These are phyloP conservation scores for Haplosporangium sp. DNA, from an alignment of 371 early-diverging fungal species.

Conservation along the genomic window DNA sequence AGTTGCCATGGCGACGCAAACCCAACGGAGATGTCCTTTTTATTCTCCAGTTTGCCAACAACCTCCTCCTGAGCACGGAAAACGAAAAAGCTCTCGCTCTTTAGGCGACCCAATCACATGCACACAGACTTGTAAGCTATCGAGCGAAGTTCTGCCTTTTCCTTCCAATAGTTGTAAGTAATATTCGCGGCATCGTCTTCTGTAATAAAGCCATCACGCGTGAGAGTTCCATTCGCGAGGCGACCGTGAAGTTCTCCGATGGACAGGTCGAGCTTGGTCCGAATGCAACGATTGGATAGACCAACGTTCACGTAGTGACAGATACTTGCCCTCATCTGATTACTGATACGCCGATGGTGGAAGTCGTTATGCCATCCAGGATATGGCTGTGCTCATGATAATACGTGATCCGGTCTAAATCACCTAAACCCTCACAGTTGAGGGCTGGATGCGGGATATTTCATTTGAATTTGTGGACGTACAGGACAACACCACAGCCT, in stretches of 20 bases:
- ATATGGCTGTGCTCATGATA: conserved; percentile 8
- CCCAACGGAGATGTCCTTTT: background rate
- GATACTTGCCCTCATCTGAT: background rate
- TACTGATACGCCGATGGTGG: conserved; percentile 5
- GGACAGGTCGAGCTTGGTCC: conserved; percentile 1
- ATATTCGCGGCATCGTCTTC: background rate
- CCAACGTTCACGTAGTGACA: conserved; percentile 1
- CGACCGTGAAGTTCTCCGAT: background rate
- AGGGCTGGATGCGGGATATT: too few species aligned
- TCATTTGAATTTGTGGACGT: too few species aligned
- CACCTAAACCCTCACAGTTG: too few species aligned
- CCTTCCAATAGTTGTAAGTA: background rate
- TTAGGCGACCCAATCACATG: background rate
- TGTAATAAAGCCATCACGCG: background rate
- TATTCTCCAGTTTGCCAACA: background rate
- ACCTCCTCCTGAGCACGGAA: background rate
- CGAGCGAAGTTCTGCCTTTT: background rate
- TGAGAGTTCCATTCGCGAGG: background rate
- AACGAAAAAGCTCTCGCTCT: background rate
- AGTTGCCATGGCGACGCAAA: background rate
- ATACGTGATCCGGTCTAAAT: conserved; percentile 5
- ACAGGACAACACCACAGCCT: too few species aligned
- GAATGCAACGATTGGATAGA: conserved; percentile 2
- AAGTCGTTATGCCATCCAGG: background rate
- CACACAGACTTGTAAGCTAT: too few species aligned